These are phyloP conservation scores for Cercospora nicotianae DNA, from an alignment of 2,329 filamentous ascomycete genomes.

Conservation along the genomic window DNA sequence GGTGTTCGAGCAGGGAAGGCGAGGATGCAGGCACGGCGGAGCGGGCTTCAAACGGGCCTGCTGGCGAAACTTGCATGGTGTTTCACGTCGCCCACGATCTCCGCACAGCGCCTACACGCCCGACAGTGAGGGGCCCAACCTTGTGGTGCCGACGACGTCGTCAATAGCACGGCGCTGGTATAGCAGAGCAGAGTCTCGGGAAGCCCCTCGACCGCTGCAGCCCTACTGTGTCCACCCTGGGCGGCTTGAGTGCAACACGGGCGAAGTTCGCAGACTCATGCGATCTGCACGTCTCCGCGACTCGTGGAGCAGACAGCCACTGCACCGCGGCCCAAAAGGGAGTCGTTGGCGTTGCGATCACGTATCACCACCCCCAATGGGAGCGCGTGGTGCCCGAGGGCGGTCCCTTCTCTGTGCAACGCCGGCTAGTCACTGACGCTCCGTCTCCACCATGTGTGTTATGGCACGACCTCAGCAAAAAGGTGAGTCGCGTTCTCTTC, in stretches of 20 bases:
- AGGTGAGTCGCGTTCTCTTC: not conserved
- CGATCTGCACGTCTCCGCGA: slow-evolving; percentile 14
- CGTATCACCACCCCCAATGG: not conserved
- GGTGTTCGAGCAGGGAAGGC: slow-evolving; percentile 14
- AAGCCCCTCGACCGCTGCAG: slow-evolving; percentile 6
- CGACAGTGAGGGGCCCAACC: not conserved
- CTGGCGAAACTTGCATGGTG: slow-evolving; percentile 22
- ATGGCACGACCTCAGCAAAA: not conserved
- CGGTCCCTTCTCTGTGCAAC: slow-evolving; percentile 12
- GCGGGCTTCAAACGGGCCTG: slow-evolving; percentile 20
- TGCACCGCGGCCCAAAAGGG: slow-evolving; percentile 18
- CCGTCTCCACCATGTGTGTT: not conserved
- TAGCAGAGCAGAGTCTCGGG: not conserved
- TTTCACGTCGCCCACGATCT: slow-evolving; percentile 15
- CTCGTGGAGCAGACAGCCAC: slow-evolving; percentile 8
- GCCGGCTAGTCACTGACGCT: slow-evolving; percentile 11
- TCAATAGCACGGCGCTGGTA: slow-evolving; percentile 2
- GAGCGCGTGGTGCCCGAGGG: slow-evolving; percentile 6
- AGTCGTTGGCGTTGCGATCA: not conserved
- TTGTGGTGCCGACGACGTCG: not conserved
- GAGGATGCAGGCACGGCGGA: slow-evolving; percentile 10
- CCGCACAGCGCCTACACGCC: not conserved
- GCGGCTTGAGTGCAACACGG: not conserved
- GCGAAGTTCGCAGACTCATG: slow-evolving; percentile 13
- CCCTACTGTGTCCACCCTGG: slow-evolving; percentile 11